Conservation (phyloP, 2,329 filamentous ascomycete genomes). For the Blastomyces parvus region DNA sequence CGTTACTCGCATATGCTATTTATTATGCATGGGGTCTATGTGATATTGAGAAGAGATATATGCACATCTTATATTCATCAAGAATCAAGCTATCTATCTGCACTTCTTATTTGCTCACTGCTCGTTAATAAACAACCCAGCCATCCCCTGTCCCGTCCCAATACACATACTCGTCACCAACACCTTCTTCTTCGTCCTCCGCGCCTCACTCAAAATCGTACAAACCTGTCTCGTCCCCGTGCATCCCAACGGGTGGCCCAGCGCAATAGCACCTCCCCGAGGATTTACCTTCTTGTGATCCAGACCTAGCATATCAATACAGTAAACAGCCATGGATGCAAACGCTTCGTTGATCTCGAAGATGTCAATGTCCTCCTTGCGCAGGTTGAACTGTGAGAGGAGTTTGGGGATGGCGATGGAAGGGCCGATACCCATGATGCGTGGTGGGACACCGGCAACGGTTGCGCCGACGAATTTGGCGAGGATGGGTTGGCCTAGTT, state of each 20-base stretch:
- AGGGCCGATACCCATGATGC: conserved; percentile 83
- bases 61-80: background rate
- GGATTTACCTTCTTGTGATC: conserved; percentile 74
- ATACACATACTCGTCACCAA: conserved; percentile 86
- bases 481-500: conserved; percentile 82
- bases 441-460: conserved; percentile 81
- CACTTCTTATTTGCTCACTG: conserved; percentile 26
- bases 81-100: background rate
- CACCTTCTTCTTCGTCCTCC: conserved; percentile 80
- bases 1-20: background rate
- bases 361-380: conserved; percentile 74
- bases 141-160: conserved; percentile 59
- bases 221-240: conserved; percentile 86
- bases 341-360: conserved; percentile 97
- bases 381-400: conserved; percentile 66
- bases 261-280: conserved; percentile 82
- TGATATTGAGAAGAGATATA: background rate
- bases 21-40: background rate
- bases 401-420: conserved; percentile 65
- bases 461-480: conserved; percentile 73
- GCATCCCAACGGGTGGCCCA: conserved; percentile 84
- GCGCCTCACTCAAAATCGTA: conserved; percentile 76
- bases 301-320: conserved; percentile 56
- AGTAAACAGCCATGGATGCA: conserved; percentile 95
- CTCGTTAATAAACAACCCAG: conserved; percentile 57